Evolutionary conservation across 2,329 filamentous ascomycete species (phyloP).

Genomic region (Pseudocercospora fijiensis): DNA sequence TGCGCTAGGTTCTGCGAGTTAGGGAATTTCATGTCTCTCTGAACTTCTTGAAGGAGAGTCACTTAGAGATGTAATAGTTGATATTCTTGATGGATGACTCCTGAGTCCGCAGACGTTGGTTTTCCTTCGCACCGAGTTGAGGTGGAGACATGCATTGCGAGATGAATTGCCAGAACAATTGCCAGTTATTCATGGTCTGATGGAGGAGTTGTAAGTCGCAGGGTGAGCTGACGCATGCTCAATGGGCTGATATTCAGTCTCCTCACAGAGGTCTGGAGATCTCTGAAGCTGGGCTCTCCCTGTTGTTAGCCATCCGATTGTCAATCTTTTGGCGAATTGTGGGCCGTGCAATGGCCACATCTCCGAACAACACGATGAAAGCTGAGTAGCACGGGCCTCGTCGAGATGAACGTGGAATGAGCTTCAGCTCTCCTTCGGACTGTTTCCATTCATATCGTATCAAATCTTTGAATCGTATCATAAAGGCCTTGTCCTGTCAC

Average conservation of each 20-base stretch:
- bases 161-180: background rate
- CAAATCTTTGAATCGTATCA: constrained; percentile 22
- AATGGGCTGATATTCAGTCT: background rate
- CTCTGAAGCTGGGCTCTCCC: background rate
- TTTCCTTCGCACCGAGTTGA: no score
- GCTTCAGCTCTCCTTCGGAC: background rate
- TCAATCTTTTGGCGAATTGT: background rate
- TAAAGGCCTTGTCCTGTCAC: constrained; percentile 54
- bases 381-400: background rate
- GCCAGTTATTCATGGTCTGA: background rate
- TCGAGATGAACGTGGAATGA: background rate
- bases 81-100: no score
- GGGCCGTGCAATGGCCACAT: background rate
- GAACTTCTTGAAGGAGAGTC: no score
- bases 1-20: no score
- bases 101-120: no score
- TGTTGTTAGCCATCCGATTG: background rate
- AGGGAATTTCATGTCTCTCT: no score
- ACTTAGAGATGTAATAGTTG: no score
- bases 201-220: background rate
- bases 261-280: background rate
- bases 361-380: background rate
- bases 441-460: constrained; percentile 9
- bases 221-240: background rate
- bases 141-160: background rate